These are phyloP conservation scores for Aspergillus novofumigatus DNA, from an alignment of 2,329 filamentous ascomycete genomes.

Conservation along the genomic window DNA sequence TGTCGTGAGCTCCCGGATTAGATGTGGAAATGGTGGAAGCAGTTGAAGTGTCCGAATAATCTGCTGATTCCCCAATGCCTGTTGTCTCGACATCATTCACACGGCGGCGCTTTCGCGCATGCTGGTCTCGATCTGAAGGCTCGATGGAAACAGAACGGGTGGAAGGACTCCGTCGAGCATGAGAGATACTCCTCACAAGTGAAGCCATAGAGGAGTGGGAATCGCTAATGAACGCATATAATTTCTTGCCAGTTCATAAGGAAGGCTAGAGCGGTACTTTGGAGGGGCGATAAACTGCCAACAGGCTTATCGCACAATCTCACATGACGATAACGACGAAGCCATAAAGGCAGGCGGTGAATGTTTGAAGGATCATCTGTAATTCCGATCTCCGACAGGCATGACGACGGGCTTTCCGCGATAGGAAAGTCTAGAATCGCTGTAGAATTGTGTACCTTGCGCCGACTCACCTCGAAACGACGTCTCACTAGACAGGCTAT, in stretches of 20 bases:
- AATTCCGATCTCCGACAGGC: slow-evolving; percentile 7
- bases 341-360: slow-evolving; percentile 12
- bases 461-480: not conserved
- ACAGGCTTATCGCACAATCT: not conserved
- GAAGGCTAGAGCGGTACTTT: not conserved
- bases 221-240: not conserved
- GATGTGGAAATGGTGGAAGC: not conserved
- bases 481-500: not conserved
- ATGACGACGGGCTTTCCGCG: slow-evolving; percentile 13
- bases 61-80: not conserved
- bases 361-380: slow-evolving; percentile 1
- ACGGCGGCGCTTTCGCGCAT: slow-evolving; percentile 14
- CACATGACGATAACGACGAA: slow-evolving; percentile 4
- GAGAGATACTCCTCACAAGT: not conserved
- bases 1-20: not conserved
- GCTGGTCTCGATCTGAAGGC: slow-evolving; percentile 2
- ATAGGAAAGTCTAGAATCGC: slow-evolving; percentile 15
- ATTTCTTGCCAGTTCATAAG: not conserved
- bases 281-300: not conserved
- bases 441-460: not conserved
- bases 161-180: not conserved
- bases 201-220: not conserved
- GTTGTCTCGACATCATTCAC: slow-evolving; percentile 1
- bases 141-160: not conserved
- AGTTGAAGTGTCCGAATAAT: not conserved